phyloP scores from a whole-genome alignment of 208 protist genomes.

The Histomonas meleagridis region DNA sequence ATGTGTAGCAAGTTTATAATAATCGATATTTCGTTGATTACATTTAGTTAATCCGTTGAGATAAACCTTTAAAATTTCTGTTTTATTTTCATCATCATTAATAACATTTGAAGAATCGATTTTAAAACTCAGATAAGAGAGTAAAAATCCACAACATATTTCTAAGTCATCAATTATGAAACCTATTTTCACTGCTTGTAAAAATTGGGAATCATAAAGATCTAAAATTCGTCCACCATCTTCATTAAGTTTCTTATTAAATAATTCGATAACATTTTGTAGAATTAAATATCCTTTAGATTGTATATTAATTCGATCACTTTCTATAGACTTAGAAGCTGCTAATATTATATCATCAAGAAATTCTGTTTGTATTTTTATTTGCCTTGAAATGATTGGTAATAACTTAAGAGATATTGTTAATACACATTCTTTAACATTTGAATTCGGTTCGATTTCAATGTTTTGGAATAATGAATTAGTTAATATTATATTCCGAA shows the following conservation, averaged over 20 bases:
- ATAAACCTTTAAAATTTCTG: neutral
- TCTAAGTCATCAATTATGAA: neutral
- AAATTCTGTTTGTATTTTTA: neutral
- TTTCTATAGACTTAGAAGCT: neutral
- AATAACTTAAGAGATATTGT: neutral
- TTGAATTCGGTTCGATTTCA: neutral
- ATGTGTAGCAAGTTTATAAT: conserved; percentile 3
- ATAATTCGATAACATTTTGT: neutral
- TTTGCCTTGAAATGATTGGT: neutral
- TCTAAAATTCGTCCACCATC: neutral
- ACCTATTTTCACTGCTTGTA: neutral
- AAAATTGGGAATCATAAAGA: conserved; percentile 34
- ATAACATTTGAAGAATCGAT: neutral
- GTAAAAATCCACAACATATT: neutral
- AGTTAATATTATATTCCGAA: neutral
- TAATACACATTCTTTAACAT: neutral
- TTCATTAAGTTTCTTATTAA: neutral
- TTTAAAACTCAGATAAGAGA: neutral
- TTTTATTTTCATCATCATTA: neutral
- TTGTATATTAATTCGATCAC: neutral
- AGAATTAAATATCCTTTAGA: neutral
- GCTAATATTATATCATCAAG: conserved; percentile 13
- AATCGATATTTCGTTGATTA: neutral
- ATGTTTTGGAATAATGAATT: neutral
- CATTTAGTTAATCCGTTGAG: neutral